Conservation (phyloP, 805 yeast genomes). For the Phaffomyces antillensis region DNA sequence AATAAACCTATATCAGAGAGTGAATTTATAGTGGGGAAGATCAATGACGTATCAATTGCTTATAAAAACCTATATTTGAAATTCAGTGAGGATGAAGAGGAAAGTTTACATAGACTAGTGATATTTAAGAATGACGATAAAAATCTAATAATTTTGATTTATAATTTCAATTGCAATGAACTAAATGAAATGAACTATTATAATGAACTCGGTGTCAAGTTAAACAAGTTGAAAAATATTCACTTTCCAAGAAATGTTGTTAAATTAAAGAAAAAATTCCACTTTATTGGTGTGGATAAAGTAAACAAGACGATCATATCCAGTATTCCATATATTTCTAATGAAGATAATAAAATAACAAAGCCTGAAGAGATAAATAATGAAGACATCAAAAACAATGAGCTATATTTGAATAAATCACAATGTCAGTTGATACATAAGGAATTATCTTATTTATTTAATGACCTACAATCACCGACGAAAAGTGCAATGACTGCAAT, state of each 20-base stretch:
- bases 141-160: slow-evolving; percentile 8
- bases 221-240: slow-evolving; percentile 5
- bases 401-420: slow-evolving; percentile 1
- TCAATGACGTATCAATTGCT: slow-evolving; percentile 8
- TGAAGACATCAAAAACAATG: slow-evolving; percentile 8
- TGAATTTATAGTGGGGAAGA: slow-evolving; percentile 14
- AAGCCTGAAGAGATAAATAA: slow-evolving; percentile 1
- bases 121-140: slow-evolving; percentile 8
- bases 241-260: slow-evolving; percentile 6
- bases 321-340: slow-evolving; percentile 14
- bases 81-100: slow-evolving; percentile 8
- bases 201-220: slow-evolving; percentile 3
- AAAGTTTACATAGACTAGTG: slow-evolving; percentile 14
- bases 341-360: slow-evolving; percentile 1
- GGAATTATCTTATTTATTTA: slow-evolving; percentile 10
- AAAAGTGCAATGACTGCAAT: slow-evolving; percentile 2
- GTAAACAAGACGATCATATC: slow-evolving; percentile 6
- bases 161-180: slow-evolving; percentile 13
- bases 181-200: slow-evolving; percentile 14
- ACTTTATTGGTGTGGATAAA: slow-evolving; percentile 12
- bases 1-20: not conserved
- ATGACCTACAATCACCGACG: not conserved
- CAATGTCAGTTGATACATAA: slow-evolving; percentile 15
- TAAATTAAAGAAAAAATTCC: slow-evolving; percentile 7
- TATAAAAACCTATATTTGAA: slow-evolving; percentile 18